Evolutionary conservation across 345 rosid genomes (phyloP).

Genomic region (Hypericum perforatum): DNA sequence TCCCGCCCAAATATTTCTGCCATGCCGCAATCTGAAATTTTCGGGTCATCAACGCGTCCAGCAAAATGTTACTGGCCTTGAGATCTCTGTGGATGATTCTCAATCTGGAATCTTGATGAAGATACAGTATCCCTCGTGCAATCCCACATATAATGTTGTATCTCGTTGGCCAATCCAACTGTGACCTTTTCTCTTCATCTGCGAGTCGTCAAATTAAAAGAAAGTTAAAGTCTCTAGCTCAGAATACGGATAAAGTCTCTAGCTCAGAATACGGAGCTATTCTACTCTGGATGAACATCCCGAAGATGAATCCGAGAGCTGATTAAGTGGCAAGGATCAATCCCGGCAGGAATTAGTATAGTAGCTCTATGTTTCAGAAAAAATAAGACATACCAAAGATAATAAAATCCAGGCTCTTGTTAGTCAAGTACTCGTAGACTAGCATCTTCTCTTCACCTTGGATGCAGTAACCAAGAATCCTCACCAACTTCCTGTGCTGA

Average conservation of each 20-base stretch:
- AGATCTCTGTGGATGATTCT: conserved; percentile 1
- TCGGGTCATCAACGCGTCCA: neutral
- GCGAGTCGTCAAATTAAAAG: too few species aligned
- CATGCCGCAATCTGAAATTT: neutral
- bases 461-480: conserved; percentile 14
- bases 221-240: too few species aligned
- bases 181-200: too few species aligned
- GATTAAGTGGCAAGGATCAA: neutral
- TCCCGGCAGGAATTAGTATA: neutral
- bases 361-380: neutral
- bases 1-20: conserved; percentile 7
- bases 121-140: conserved; percentile 2
- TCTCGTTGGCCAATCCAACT: neutral
- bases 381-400: conserved; percentile 7
- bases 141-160: neutral
- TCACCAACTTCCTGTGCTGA: conserved; percentile 20
- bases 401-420: conserved; percentile 16
- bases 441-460: conserved; percentile 12
- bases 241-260: too few species aligned
- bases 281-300: too few species aligned
- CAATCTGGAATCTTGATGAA: conserved; percentile 1
- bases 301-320: too few species aligned
- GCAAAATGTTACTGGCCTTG: neutral
- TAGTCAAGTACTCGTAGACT: conserved; percentile 17
- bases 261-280: too few species aligned